Evolutionary conservation across 371 early-diverging fungal species (phyloP).

Genomic region (Umbelopsis sp.): DNA sequence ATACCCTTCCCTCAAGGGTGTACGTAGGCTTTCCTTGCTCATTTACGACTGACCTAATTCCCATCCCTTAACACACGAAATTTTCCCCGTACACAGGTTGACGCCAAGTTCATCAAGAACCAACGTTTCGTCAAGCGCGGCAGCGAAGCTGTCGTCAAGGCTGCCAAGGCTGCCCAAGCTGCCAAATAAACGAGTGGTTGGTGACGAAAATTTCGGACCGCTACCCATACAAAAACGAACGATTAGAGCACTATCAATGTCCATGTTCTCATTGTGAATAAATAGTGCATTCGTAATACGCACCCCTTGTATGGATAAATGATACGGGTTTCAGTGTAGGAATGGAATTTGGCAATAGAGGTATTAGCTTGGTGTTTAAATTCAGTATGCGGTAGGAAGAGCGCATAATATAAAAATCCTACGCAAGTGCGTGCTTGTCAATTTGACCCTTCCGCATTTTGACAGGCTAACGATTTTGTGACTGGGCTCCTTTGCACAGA

Average conservation of each 20-base stretch:
- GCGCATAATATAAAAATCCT: too few species aligned
- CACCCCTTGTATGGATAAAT: neutral
- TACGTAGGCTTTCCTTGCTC: constrained; percentile 42
- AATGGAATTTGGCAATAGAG: too few species aligned
- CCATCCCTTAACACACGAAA: neutral
- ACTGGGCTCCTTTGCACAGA: neutral
- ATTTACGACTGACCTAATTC: neutral
- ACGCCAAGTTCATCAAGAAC: constrained; percentile 98
- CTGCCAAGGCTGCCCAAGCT: constrained; percentile 23
- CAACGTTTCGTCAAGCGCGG: constrained; percentile 96
- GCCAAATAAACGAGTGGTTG: constrained; percentile 10
- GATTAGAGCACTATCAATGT: constrained; percentile 13
- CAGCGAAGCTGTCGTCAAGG: constrained; percentile 45
- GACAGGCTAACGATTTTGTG: neutral
- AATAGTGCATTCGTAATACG: constrained; percentile 12
- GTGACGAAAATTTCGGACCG: constrained; percentile 2
- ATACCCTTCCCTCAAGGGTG: constrained; percentile 92
- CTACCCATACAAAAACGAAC: neutral
- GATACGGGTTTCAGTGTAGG: neutral
- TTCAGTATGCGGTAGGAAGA: too few species aligned
- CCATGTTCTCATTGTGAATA: constrained; percentile 6
- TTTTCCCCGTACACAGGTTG: constrained; percentile 54
- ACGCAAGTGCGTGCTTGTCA: too few species aligned
- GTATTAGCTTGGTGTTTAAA: too few species aligned
- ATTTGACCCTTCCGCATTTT: too few species aligned